These are phyloP conservation scores for Mycena metata DNA, from an alignment of 768 basidiomycete genomes.

Conservation along the genomic window DNA sequence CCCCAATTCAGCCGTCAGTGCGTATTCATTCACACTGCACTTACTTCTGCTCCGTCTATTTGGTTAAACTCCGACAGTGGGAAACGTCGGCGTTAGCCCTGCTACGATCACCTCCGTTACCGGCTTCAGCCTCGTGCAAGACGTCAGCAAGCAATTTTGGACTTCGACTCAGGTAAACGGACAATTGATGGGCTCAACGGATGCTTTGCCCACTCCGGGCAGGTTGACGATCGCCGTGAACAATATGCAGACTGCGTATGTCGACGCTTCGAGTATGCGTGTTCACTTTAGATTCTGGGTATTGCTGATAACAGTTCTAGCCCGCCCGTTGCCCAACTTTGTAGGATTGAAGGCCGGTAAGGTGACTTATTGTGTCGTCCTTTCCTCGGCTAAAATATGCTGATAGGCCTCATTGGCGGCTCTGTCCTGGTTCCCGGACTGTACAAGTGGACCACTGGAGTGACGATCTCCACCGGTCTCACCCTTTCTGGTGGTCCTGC, in stretches of 20 bases:
- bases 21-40: background rate
- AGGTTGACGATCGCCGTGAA: background rate
- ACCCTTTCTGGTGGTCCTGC: conserved; percentile 18
- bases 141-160: conserved; percentile 25
- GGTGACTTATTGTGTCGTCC: background rate
- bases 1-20: conserved; percentile 16
- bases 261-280: conserved; percentile 14
- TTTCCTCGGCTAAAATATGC: background rate
- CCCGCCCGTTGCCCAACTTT: background rate
- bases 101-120: conserved; percentile 5
- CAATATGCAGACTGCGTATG: conserved; percentile 21
- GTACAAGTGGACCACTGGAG: conserved; percentile 26
- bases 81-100: conserved; percentile 21
- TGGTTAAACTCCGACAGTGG: background rate
- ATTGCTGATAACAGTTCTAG: background rate
- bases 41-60: background rate
- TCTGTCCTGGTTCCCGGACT: conserved; percentile 21
- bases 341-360: conserved; percentile 6
- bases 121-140: conserved; percentile 25
- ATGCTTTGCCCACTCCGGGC: conserved; percentile 10
- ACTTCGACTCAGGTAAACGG: conserved; percentile 24
- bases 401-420: conserved; percentile 15
- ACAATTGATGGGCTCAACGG: conserved; percentile 3
- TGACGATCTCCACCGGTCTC: conserved; percentile 16
- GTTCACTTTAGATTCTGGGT: background rate